Evolutionary conservation across 208 protist genomes (phyloP).

Genomic region (Trypanosoma platydactyli): DNA sequence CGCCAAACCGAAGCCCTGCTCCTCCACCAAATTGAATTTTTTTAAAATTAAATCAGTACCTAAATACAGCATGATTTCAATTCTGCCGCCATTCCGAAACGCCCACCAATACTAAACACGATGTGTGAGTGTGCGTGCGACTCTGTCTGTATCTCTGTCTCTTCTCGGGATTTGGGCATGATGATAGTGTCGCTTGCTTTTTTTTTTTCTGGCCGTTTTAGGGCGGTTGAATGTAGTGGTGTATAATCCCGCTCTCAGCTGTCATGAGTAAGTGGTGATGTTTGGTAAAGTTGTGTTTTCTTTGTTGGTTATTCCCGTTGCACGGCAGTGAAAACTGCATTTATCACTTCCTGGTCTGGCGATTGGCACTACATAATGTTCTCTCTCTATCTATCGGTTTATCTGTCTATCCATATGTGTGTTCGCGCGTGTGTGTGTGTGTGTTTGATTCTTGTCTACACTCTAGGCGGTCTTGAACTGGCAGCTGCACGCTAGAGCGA

Average conservation of each 20-base stretch:
- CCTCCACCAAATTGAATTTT: slow-evolving; percentile 14
- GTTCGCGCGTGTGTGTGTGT: not conserved
- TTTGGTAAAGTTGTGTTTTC: too few species aligned
- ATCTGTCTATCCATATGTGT: slow-evolving; percentile 19
- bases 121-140: not conserved
- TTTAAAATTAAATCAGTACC: not conserved
- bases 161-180: not conserved
- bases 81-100: not conserved
- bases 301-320: too few species aligned
- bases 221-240: slow-evolving; percentile 8
- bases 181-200: not conserved
- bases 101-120: not conserved
- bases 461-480: slow-evolving; percentile 1
- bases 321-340: not conserved
- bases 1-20: slow-evolving; percentile 19
- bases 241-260: too few species aligned
- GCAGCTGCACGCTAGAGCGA: too few species aligned
- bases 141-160: too few species aligned
- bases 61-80: slow-evolving; percentile 1
- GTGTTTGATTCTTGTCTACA: not conserved
- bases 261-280: too few species aligned
- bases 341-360: not conserved
- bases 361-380: not conserved
- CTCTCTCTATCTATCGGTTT: slow-evolving; percentile 10
- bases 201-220: slow-evolving; percentile 6